Conservation (phyloP, 768 basidiomycete genomes). For the Macrolepiota fuliginosa region DNA sequence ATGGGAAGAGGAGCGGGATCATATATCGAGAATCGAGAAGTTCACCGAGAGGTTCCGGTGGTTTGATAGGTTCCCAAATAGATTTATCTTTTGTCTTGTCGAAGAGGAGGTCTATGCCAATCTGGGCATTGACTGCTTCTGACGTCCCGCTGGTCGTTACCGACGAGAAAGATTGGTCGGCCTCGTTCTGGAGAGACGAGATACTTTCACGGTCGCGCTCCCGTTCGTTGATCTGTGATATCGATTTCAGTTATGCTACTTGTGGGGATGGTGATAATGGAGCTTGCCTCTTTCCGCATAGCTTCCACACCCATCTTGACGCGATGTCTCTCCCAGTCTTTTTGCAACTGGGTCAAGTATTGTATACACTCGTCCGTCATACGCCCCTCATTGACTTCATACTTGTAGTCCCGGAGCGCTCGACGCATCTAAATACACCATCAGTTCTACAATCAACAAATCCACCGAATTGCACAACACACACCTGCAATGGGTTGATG, state of each 20-base stretch:
- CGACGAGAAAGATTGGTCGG: constrained; percentile 30
- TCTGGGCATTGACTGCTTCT: constrained; percentile 39
- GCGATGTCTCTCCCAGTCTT: constrained; percentile 94
- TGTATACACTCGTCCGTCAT: constrained; percentile 97
- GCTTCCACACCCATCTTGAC: constrained; percentile 86
- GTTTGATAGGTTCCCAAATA: constrained; percentile 73
- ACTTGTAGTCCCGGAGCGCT: constrained; percentile 90
- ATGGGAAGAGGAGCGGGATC: constrained; percentile 85
- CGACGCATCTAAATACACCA: constrained; percentile 72
- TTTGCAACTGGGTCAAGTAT: constrained; percentile 92
- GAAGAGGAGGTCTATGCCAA: constrained; percentile 78
- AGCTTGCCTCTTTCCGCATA: constrained; percentile 67
- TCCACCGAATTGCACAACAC: not conserved
- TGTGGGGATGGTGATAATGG: not conserved
- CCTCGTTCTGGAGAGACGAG: constrained; percentile 40
- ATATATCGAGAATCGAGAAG: constrained; percentile 90
- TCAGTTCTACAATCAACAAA: not conserved
- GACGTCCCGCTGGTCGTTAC: constrained; percentile 22
- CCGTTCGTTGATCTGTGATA: constrained; percentile 60
- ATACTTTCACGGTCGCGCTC: constrained; percentile 66
- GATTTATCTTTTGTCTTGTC: constrained; percentile 63
- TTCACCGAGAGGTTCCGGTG: constrained; percentile 86
- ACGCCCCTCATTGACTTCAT: constrained; percentile 86
- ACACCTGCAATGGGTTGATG: constrained; percentile 90
- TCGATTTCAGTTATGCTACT: not conserved